Base-by-base conservation (phyloP, 192 early-diverging fungal species). In the Thamnidium elegans region DNA sequence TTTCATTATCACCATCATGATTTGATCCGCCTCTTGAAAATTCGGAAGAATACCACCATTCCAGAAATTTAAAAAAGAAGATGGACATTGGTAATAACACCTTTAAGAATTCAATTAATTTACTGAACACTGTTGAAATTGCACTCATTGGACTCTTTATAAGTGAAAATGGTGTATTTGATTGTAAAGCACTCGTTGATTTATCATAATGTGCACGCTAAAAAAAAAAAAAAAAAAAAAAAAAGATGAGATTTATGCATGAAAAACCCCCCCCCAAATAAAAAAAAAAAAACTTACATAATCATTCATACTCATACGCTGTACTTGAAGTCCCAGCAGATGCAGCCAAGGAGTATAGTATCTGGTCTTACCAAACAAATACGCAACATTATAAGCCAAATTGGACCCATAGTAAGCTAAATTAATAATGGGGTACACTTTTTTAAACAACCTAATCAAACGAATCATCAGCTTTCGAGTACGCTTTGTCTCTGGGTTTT, bases 21-120 rank as follows among this genome's bases (percentile, higher is more conserved):
- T 74, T 58, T 17, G 66, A 65, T 4, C 75, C 73, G 4, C 82
- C 75, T 8, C 84, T 81, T 69, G 89, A 83, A 58, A 89, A 93
- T 62, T 93, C 92, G 11, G 89, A 89, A 30, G 87, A 80, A 71
- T 94, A 92, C 94, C 94, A 98, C 95, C 95, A 98, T 75, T 96
- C 95, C 60, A 95, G 70, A 70, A 98, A 98, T 60, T 89, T 89
- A 78, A 89, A 96, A 71, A 93, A 90, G 77, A 98, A 95, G 17
- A 98, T 91, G 0, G 90, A 89, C 80, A 94, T 84, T 21, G 94
- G 95, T 56, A 98, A 73, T 14, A 89, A 62, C 2, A 86, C 84
- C 63, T 90, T 89, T 42, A 94, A 81, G 64, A 89, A 77, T 30
- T 92, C 87, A 19, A 96, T 74, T 2, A 82, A 69, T 31, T 81